A percentile compares a stretch with the other conserved stretches of the same genome.
Evolutionary conservation across 2,329 filamentous ascomycete genomes (phyloP).

Genomic region (Zalaria sp.): DNA sequence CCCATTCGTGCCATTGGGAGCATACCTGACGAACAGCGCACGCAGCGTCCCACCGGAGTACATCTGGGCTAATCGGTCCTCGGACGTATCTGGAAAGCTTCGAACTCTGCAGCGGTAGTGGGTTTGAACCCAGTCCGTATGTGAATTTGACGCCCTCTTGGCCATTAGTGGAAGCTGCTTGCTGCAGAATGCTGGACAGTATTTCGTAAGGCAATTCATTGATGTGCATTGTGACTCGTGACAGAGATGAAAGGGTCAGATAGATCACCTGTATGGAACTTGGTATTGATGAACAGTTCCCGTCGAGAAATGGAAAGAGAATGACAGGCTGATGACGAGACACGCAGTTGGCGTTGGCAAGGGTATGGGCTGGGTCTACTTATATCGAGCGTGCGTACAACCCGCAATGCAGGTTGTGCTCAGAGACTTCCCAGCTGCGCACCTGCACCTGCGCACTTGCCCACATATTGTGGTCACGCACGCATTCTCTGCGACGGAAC

Average conservation of each 20-base stretch:
- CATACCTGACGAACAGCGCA: slow-evolving; percentile 34
- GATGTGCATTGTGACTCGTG: slow-evolving; percentile 18
- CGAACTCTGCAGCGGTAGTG: slow-evolving; percentile 29
- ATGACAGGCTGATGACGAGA: neutral
- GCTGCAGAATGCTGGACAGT: slow-evolving; percentile 35
- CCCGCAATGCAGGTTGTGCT: too few species aligned
- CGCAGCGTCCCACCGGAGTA: slow-evolving; percentile 37
- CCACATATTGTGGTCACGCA: too few species aligned
- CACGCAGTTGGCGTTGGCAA: too few species aligned
- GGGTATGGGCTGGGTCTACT: too few species aligned
- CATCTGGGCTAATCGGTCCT: slow-evolving; percentile 35
- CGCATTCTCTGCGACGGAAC: too few species aligned
- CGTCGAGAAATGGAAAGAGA: neutral
- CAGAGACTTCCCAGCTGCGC: too few species aligned
- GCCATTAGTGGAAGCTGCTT: slow-evolving; percentile 33
- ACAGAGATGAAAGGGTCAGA: too few species aligned
- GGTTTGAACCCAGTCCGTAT: slow-evolving; percentile 37
- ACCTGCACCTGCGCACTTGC: too few species aligned
- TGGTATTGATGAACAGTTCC: neutral
- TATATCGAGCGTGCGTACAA: too few species aligned
- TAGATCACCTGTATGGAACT: too few species aligned
- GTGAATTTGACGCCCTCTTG: slow-evolving; percentile 34
- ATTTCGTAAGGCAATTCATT: slow-evolving; percentile 38
- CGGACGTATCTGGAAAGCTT: slow-evolving; percentile 35
- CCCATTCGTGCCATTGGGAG: slow-evolving; percentile 39